Conservation (phyloP, 495 filamentous ascomycete species). For the Aspergillus carlsbadensis region DNA sequence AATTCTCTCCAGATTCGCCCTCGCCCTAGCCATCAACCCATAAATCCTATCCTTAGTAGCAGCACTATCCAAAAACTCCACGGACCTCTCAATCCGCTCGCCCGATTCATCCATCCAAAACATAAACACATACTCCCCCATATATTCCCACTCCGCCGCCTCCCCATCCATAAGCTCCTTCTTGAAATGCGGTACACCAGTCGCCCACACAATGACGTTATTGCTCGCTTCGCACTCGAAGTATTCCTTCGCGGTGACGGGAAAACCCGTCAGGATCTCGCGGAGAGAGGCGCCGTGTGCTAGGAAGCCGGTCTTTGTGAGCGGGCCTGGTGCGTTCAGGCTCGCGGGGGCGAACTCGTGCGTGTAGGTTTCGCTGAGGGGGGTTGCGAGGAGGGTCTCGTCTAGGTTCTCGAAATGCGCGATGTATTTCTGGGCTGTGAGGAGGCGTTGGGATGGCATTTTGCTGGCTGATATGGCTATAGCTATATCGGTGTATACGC, state of each 20-base stretch:
- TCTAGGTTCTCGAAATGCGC: background rate
- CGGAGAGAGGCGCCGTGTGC: background rate
- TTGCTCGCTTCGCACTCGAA: conserved; percentile 20
- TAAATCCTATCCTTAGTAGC: background rate
- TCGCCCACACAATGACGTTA: conserved; percentile 30
- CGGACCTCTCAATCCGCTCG: conserved; percentile 27
- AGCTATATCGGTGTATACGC: too few relatives aligned
- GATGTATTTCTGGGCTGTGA: too few relatives aligned
- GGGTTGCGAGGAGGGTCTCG: background rate
- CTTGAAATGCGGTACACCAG: conserved; percentile 13
- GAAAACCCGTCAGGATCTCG: conserved; percentile 12
- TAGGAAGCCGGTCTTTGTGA: background rate
- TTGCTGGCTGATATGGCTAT: too few relatives aligned
- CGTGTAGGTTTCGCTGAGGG: background rate
- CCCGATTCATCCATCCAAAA: conserved; percentile 36
- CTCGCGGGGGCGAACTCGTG: background rate
- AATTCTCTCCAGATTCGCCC: background rate
- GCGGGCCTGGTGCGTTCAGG: background rate
- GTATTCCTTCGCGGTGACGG: conserved; percentile 24
- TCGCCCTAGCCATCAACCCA: background rate
- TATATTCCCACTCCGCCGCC: conserved; percentile 20
- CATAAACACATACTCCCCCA: conserved; percentile 42
- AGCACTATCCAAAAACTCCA: conserved; percentile 38
- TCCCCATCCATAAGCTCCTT: conserved; percentile 21
- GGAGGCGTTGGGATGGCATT: too few relatives aligned